These are phyloP conservation scores for Tetrapisispora namnaoensis DNA, from an alignment of 805 yeast genomes.

Conservation along the genomic window DNA sequence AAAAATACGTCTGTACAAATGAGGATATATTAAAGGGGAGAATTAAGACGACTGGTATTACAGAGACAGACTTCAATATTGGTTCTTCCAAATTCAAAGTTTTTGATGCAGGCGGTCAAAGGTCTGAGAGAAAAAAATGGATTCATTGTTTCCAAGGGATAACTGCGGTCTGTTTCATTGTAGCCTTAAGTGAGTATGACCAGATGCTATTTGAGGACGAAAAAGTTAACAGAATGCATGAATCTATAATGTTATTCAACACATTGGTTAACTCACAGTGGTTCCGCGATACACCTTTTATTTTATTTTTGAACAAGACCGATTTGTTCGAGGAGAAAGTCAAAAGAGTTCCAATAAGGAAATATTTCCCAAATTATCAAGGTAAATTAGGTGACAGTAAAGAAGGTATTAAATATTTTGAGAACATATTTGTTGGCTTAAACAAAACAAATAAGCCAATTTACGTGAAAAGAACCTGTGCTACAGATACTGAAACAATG, in stretches of 20 bases:
- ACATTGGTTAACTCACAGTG: constrained; percentile 75
- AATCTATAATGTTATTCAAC: constrained; percentile 75
- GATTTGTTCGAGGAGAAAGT: constrained; percentile 74
- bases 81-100: constrained; percentile 60
- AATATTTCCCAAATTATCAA: constrained; percentile 68
- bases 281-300: constrained; percentile 80
- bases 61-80: constrained; percentile 71
- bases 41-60: constrained; percentile 91
- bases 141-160: constrained; percentile 89
- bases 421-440: constrained; percentile 49
- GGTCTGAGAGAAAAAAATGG: constrained; percentile 89
- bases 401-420: constrained; percentile 64
- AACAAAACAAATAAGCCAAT: constrained; percentile 62
- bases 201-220: constrained; percentile 87
- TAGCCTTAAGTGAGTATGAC: constrained; percentile 87
- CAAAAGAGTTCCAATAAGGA: constrained; percentile 49
- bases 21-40: constrained; percentile 83
- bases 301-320: constrained; percentile 79
- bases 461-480: constrained; percentile 89
- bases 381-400: constrained; percentile 58
- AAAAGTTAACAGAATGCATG: constrained; percentile 81
- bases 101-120: constrained; percentile 93
- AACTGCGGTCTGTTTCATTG: constrained; percentile 77
- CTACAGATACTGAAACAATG: constrained; percentile 87
- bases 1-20: constrained; percentile 60